Evolutionary conservation across 768 basidiomycete species (phyloP), one percentile per base, ranked within the genome.

Genomic region (Xerocomus brunneocitrinus): DNA sequence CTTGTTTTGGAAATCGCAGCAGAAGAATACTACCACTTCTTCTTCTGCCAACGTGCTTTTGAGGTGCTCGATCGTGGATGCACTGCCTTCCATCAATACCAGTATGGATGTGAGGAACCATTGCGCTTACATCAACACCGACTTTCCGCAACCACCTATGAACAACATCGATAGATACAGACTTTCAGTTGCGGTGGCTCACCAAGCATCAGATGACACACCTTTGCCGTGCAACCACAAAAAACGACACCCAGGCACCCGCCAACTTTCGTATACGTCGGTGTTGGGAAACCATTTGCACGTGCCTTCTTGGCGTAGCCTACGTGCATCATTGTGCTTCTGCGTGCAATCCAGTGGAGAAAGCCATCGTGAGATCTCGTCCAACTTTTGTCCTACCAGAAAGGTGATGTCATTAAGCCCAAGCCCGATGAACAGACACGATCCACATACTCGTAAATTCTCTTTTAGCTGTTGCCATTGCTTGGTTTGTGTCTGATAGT

Each of bases 181-280:
- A 6, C 1, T 22, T 9, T 34, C 41, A 43, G n/a, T n/a, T 42
- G 5, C 31, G 9, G 28, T 16, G 16, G 13, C 19, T n/a, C 10
- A 6, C 2, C 10, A 35, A 38, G 35, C 22, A n/a, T 1, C 1
- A 19, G 12, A 2, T 2, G 28, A 12, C 34, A 28, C 5, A 54
- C 53, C 41, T 45, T 49, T 42, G 2, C 53, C 53, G 4, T 39
- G 24, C 35, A 54, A 10, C 53, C 53, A 54, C 35, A 54, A 31
- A 43, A 54, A 48, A 34, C 8, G 41, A 8, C 16, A 30, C 12
- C 28, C 27, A 8, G n/a, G 28, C 3, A n/a, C 16, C 41, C 35
- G 30, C 53, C 53, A 54, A 1, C n/a, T 27, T 44, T 48, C 22
- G 25, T 28, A 54, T 13, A 22, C 28, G 2, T 24, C 41, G 13